Evolutionary conservation across 208 protist genomes (phyloP), one percentile per base, ranked within the genome.

Genomic region (Leptomonas seymouri): DNA sequence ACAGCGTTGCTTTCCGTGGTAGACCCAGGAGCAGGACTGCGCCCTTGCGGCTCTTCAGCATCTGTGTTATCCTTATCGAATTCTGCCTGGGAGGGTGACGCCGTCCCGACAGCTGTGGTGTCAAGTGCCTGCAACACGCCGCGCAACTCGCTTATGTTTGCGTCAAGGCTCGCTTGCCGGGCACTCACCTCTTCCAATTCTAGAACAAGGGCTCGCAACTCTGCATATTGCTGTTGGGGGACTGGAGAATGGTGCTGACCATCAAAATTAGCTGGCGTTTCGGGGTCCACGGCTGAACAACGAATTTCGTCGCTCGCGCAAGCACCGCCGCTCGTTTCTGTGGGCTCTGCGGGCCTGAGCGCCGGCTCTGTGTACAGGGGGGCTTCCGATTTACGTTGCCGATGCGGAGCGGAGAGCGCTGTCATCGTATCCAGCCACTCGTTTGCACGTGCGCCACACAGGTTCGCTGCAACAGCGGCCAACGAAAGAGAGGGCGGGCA

Each of bases 71-170:
- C 20, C 27, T 12, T 3, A 41, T 15, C 48, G 39, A 7, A 30
- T 15, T 18, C 9, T 5, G 6, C 51, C 36, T 2, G 5, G 31
- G 15, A 3, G 15, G 55, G 34, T 28, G 34, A n/a, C 20, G 30
- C 30, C 0, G 34, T 12, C 34, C 7, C 1, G 20, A 21, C 21
- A 23, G 7, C 21, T 12, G 66, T 28, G 8, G 34, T 36, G 66
- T 80, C 55, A 11, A 84, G 53, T 6, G 69, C 67, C 4, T 54
- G 64, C 45, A 84, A 49, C 21, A 71, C 67, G 14, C 49, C 45
- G 5, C 31, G 31, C 18, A 79, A 46, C 34, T 65, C 74, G 1
- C 30, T 42, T n/a, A 31, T 44, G 36, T 80, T 64, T 6, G 9
- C 53, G 2, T 74, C 55, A 18, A 80, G 62, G 0, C 42, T 18